Base-by-base conservation (phyloP, 2,329 filamentous ascomycete genomes). In the Seiridium unicorne region DNA sequence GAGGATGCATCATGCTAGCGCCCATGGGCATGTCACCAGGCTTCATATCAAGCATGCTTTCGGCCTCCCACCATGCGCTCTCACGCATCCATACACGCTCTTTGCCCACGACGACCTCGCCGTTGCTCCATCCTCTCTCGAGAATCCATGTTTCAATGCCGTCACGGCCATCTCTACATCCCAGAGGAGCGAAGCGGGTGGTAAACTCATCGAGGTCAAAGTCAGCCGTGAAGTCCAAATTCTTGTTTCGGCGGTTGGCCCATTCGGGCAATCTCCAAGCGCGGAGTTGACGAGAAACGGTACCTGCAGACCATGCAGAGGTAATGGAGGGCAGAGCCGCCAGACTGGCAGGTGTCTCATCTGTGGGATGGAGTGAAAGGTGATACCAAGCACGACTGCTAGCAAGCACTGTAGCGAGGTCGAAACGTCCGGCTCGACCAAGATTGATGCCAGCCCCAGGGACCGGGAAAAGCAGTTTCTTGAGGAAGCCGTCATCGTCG, bases 81-180 rank as follows among this genome's bases (percentile, higher is more conserved):
- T 99, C 95, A 55, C 94, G 87, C 80, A 98, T 93, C 95, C 95
- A 99, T 47, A 99, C 88, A 38, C 95, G 90, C 74, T 98, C 93
- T 60, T 88, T 89, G 59, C 95, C 95, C 38, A 98, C 82, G 4
- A 97, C 87, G 2, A 98, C 93, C 76, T 98, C 95, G 44, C 95
- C 95, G 67, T 99, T 99, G 77, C 92, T 97, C 95, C 95, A 99
- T 1, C 95, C 95, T 61, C 95, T 88, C 76, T 98, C 93, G 55
- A 98, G 83, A 60, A 96, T 84, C 92, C 94, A 99, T 68, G 85
- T 96, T 71, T 98, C 92, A 57, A 97, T 93, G 53, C 94, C 95
- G 63, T 99, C 95, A 63, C 87, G 88, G 60, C 95, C 95, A 64
- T 96, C 92, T 67, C 89, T 86, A 74, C 95, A 99, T 11, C 95